A percentile compares a stretch with the other conserved stretches of the same genome.
Evolutionary conservation across 1,139 yeast species (phyloP).

Genomic region (Nakaseomyces glabratus): DNA sequence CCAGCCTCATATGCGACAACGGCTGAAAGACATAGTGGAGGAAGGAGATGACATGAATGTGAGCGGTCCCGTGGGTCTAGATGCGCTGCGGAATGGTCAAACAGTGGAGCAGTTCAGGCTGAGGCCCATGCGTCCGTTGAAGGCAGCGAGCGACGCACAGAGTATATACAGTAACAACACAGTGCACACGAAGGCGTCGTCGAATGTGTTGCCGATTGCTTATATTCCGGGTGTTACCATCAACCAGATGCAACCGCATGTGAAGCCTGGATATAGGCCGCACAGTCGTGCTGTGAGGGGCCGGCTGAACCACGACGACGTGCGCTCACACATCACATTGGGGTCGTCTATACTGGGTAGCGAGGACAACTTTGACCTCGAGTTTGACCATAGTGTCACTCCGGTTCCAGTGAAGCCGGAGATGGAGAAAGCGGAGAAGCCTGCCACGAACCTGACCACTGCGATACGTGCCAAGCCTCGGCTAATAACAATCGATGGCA

Average conservation of each 20-base stretch:
- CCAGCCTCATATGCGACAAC: too few relatives aligned
- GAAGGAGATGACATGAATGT: conserved; percentile 10
- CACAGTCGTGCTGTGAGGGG: conserved; percentile 14
- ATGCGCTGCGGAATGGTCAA: conserved; percentile 8
- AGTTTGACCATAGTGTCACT: conserved; percentile 3
- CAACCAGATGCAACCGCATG: conserved; percentile 34
- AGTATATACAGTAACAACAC: conserved; percentile 32
- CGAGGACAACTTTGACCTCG: conserved; percentile 19
- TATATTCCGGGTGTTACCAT: conserved; percentile 84
- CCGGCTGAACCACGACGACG: conserved; percentile 4
- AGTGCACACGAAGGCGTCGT: conserved; percentile 67
- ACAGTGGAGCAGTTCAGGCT: conserved; percentile 6
- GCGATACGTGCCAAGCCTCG: conserved; percentile 66
- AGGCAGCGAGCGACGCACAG: conserved; percentile 4
- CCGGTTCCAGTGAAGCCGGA: not conserved
- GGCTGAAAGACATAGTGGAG: not conserved
- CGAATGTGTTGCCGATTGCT: conserved; percentile 86
- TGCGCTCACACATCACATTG: conserved; percentile 29
- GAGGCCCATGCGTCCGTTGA: conserved; percentile 3
- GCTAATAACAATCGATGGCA: conserved; percentile 50
- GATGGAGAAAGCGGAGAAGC: conserved; percentile 4
- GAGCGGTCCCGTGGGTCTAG: conserved; percentile 6
- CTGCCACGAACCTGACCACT: conserved; percentile 36
- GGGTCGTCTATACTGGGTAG: conserved; percentile 31
- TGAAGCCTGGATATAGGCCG: too few relatives aligned